Evolutionary conservation across 768 basidiomycete species (phyloP), one percentile per base, ranked within the genome.

Genomic region (Mycena vitilis): DNA sequence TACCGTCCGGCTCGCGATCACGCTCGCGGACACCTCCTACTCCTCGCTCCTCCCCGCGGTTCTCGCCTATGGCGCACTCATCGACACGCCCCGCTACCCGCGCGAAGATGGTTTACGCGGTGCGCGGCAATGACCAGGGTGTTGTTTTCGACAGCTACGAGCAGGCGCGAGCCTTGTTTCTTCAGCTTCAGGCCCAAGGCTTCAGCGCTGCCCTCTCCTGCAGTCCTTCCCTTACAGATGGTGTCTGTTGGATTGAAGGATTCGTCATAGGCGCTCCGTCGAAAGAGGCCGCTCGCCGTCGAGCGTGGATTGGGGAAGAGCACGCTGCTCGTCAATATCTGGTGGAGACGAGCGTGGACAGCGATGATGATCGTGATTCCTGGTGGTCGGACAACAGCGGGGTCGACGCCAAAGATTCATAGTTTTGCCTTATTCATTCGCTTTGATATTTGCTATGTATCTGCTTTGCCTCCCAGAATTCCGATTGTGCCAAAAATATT

Each of bases 301-400:
- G 42, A 12, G 15, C 36, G 16, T 63, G 61, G 61, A 55, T 54
- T 15, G 23, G 22, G 4, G 61, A 63, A 38, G 61, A 63, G 18
- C 38, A 8, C 7, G 36, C 5, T 2, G 53, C 53, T 23, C 2
- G 40, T 2, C 11, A 40, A 40, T 40, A 15, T 40, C 40, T 30
- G 30, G 3, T 30, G 30, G 30, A 30, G 30, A 30, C 30, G 3
- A 30, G 30, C 30, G 30, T 30, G 3, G 30, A 30, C 30, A 30
- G 30, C 30, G 30, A 30, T 30, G 30, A 30, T 30, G 30, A 30
- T 30, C 3, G 5, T 30, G 30, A 30, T 30, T 30, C 30, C 30
- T 30, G 30, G 30, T 30, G 30, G 30, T 30, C 30, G 30, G 30
- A 30, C 30, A 30, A 30, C 30, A 30, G 30, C 30, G 30, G 30